phyloP scores from a whole-genome alignment of 192 early-diverging fungal genomes.

The Backusella tarrabulga region DNA sequence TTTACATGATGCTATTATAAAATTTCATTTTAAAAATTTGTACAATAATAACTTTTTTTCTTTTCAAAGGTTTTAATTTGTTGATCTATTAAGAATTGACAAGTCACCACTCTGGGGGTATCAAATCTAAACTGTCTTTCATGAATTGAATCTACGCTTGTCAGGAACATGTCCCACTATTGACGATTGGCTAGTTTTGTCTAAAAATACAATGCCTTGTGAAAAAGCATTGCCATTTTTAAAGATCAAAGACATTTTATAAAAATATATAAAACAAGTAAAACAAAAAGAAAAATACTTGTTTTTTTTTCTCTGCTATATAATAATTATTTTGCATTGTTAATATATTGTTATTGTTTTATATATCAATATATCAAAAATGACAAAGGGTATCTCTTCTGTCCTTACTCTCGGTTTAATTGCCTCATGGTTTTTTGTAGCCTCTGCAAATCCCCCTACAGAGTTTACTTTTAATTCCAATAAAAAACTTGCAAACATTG shows the following conservation, averaged over 20 bases:
- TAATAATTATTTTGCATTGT: not conserved
- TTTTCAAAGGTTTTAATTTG: not conserved
- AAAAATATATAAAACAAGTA: not conserved
- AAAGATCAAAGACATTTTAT: not conserved
- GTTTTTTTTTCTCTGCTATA: not conserved
- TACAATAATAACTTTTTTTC: too few species aligned
- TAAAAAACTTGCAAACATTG: not conserved
- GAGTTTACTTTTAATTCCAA: not conserved
- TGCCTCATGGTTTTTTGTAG: not conserved
- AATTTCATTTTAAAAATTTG: too few species aligned
- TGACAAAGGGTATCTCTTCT: not conserved
- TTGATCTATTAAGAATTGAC: not conserved
- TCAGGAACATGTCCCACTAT: not conserved
- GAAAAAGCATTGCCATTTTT: not conserved
- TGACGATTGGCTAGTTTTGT: not conserved
- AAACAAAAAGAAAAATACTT: not conserved
- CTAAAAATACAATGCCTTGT: not conserved
- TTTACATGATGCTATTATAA: not conserved
- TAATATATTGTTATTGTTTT: not conserved
- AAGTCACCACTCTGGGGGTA: not conserved
- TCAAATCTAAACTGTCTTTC: not conserved
- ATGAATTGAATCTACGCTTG: not conserved
- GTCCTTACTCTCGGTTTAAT: not conserved
- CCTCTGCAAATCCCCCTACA: not conserved
- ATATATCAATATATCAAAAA: not conserved